Percentiles rank a stretch among this genome's conserved stretches.
Evolutionary conservation across 1,284 basidiomycete genomes (phyloP).

Genomic region (Apiotrichum mycotoxinovorans): DNA sequence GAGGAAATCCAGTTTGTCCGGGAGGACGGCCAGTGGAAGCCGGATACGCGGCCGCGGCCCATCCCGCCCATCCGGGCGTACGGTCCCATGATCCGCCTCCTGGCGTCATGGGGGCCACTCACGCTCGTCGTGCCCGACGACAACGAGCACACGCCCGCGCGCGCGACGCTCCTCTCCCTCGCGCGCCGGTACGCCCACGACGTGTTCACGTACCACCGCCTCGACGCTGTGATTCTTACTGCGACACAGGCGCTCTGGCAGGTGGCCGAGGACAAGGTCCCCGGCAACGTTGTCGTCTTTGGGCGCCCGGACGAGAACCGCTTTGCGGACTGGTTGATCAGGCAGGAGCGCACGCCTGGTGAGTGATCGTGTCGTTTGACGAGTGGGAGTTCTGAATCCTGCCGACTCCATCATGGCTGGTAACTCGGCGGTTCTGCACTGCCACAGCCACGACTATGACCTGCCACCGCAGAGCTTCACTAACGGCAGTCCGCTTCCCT

Average conservation of each 20-base stretch:
- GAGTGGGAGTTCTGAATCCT: too few relatives aligned
- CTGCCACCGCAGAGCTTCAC: too few relatives aligned
- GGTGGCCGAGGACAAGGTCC: slow-evolving; percentile 20
- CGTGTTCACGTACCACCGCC: slow-evolving; percentile 63
- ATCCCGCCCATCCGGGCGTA: slow-evolving; percentile 46
- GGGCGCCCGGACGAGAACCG: slow-evolving; percentile 44
- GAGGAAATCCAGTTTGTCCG: background rate
- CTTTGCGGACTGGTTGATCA: slow-evolving; percentile 33
- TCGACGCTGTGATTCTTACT: slow-evolving; percentile 62
- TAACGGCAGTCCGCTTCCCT: slow-evolving; percentile 40
- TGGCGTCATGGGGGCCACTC: slow-evolving; percentile 57
- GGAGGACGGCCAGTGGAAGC: background rate
- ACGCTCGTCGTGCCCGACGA: slow-evolving; percentile 55
- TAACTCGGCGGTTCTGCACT: too few relatives aligned
- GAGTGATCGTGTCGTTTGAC: too few relatives aligned
- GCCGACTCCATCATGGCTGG: too few relatives aligned
- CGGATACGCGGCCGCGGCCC: background rate
- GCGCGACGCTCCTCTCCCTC: slow-evolving; percentile 47
- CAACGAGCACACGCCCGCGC: slow-evolving; percentile 32
- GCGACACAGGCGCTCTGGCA: slow-evolving; percentile 51
- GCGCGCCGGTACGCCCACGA: slow-evolving; percentile 66
- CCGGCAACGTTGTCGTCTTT: slow-evolving; percentile 59
- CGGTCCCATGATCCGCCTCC: slow-evolving; percentile 62
- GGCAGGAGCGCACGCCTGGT: slow-evolving; percentile 31
- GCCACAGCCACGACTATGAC: too few relatives aligned